phyloP scores from a whole-genome alignment of 495 filamentous ascomycete genomes.

The Penicillium lagena region DNA sequence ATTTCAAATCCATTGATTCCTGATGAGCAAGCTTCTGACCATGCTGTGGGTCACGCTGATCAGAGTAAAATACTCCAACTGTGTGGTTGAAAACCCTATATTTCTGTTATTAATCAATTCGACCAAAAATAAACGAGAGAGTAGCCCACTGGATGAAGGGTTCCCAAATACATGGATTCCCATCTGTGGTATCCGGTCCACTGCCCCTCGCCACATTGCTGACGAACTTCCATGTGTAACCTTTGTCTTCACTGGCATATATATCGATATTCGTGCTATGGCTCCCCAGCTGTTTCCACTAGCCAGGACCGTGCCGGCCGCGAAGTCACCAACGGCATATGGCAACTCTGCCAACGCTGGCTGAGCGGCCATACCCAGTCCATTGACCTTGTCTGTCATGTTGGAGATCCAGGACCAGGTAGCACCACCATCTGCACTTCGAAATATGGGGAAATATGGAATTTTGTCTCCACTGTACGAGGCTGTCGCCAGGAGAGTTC shows the following conservation, averaged over 20 bases:
- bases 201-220: constrained; percentile 51
- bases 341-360: constrained; percentile 54
- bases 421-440: constrained; percentile 9
- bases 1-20: constrained; percentile 41
- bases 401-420: constrained; percentile 10
- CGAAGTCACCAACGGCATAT: constrained; percentile 40
- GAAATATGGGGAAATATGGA: constrained; percentile 9
- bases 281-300: constrained; percentile 36
- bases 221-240: constrained; percentile 52
- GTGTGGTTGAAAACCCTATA: constrained; percentile 35
- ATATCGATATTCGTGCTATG: constrained; percentile 58
- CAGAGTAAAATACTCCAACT: constrained; percentile 54
- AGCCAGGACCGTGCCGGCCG: constrained; percentile 47
- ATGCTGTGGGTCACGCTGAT: constrained; percentile 53
- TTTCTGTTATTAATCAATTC: background rate
- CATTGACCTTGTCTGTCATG: constrained; percentile 26
- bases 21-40: constrained; percentile 59
- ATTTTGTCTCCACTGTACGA: constrained; percentile 1
- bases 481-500: constrained; percentile 6
- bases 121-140: background rate
- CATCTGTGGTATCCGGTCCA: constrained; percentile 48
- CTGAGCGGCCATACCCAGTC: constrained; percentile 54
- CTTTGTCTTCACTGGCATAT: constrained; percentile 51
- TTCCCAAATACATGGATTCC: constrained; percentile 55
- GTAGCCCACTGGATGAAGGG: constrained; percentile 38